Base-by-base conservation (phyloP, 495 filamentous ascomycete species). In the Clavariopsis aquatica region DNA sequence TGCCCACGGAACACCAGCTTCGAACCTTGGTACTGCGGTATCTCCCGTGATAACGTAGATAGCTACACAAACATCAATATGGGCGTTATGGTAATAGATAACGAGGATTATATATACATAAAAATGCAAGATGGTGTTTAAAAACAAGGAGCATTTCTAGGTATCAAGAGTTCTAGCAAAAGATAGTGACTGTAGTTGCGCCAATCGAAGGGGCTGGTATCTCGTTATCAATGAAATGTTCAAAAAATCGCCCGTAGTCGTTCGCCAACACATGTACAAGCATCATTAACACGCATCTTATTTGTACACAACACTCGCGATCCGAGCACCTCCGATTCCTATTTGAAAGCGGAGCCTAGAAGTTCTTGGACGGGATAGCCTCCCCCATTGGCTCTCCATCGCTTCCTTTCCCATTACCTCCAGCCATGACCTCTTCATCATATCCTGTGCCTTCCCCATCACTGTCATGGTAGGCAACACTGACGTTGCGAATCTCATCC, bases 401-500 rank as follows among this genome's bases (percentile, higher is more conserved):
- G 13, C 38, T 43, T 17, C 49, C 51, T 26, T 66, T 60, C 15
- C 56, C 57, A 41, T 60, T 52, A 12, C 63, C 63, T 12, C 56
- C 63, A 1, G 8, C 4, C 49, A 64, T 49, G 34, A 54, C 53
- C 52, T 71, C 69, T 20, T 71, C 69, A 38, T 68, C 69, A 27
- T 68, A 65, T 5, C 26, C 54, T 3, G 20, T 52, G 22, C 8
- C 20, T 1, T 69, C 57, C 22, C 27, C 31, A 52, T 78, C 75
- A 55, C 76, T 28, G 15, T 57, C 70, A 6, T 74, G 78, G 56
- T 83, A 79, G 3, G 78, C 75, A 49, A 82, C 69, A 0, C 68
- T 66, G 13, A 80, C 28, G 36, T 79, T 58, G 10, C 49, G 26
- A 27, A 73, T 69, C 49, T 90, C 83, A 57, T 89, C 83, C 20